Evolutionary conservation across 371 early-diverging fungal species (phyloP).

Genomic region (Circinella umbellata): DNA sequence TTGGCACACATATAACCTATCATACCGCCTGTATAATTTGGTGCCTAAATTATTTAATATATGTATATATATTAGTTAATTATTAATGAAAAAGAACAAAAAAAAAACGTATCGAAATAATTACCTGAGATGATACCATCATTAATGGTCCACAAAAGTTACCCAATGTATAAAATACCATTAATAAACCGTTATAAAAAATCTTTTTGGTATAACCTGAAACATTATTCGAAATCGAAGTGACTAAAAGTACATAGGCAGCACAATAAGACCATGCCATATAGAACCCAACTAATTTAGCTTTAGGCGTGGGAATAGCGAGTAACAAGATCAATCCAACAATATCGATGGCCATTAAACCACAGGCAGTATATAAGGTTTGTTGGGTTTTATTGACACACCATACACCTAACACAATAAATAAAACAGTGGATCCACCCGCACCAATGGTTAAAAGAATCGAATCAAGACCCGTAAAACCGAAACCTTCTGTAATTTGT

Average conservation of each 20-base stretch:
- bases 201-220: conserved; percentile 35
- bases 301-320: conserved; percentile 29
- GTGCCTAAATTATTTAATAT: conserved; percentile 2
- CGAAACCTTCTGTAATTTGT: conserved; percentile 37
- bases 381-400: conserved; percentile 26
- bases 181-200: conserved; percentile 32
- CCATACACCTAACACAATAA: conserved; percentile 29
- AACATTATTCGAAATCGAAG: conserved; percentile 28
- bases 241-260: conserved; percentile 35
- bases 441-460: conserved; percentile 32
- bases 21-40: conserved; percentile 22
- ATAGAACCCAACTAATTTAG: conserved; percentile 38
- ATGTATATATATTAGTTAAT: too few relatives aligned
- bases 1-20: conserved; percentile 23
- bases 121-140: conserved; percentile 19
- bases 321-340: conserved; percentile 38
- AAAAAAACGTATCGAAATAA: too few relatives aligned
- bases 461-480: conserved; percentile 35
- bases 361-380: conserved; percentile 30
- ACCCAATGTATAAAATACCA: conserved; percentile 29
- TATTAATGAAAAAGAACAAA: too few relatives aligned
- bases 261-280: conserved; percentile 32
- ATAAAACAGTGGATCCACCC: conserved; percentile 35
- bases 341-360: conserved; percentile 31
- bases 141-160: conserved; percentile 27